Base-by-base conservation (phyloP, 192 early-diverging fungal genomes). In the Paraglomus occultum region DNA sequence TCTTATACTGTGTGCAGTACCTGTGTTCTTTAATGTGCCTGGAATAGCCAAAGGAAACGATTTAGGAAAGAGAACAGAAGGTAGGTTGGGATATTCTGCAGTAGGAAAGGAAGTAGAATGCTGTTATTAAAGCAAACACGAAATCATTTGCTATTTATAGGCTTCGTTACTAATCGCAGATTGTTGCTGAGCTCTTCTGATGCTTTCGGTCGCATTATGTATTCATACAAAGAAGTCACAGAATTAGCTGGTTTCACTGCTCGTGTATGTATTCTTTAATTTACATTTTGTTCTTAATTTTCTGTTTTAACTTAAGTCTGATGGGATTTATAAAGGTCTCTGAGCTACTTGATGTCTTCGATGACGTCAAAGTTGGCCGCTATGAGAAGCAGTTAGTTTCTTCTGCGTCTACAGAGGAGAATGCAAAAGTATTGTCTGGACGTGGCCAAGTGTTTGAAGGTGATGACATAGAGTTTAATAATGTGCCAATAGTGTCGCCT, bases 191-290 rank as follows among this genome's bases (percentile, higher is more conserved):
- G 87, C 70, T 84, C 85, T 18, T 90, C 90, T 14, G 91, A 94
- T 57, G 92, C 92, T 1, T 84, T 91, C 40, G 92, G 91, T 31
- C 85, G 92, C 49, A 84, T 94, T 71, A 92, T 94, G 92, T 93
- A 95, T 80, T 90, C 92, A 40, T 97, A 96, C 84, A 94, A 92
- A 72, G 94, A 99, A 76, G 85, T 99, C 23, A 88, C 91, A 15
- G 94, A 97, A 76, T 84, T 99, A 53, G 94, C 97, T 31, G 97
- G 97, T 18, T 97, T 93, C 73, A 95, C 95, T 15, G 87, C 88
- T 62, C 90, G 97, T 64, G 97, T 87, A 72, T 64, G 61, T 48
- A 17, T 43, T 40, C 6, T 6, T 45, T 8, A 43, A 51, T 15
- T 53, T 11, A 44, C 31, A 43, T 63, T 11, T 47, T 53, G 48